phyloP scores from a whole-genome alignment of 148 eudicot genomes.

The Hydrangea macrophylla region DNA sequence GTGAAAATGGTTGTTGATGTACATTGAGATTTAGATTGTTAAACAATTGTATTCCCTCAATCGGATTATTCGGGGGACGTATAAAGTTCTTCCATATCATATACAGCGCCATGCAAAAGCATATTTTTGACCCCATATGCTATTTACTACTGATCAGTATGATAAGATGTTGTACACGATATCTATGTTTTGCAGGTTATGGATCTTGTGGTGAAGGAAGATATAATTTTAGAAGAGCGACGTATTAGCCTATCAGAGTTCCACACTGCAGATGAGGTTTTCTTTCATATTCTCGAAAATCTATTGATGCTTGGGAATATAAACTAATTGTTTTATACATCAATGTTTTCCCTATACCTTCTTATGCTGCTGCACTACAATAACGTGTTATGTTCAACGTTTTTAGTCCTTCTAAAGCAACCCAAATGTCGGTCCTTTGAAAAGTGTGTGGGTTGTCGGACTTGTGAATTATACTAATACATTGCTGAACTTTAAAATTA shows the following conservation, averaged over 20 bases:
- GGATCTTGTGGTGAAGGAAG: constrained; percentile 83
- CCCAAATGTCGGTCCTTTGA: too few species aligned
- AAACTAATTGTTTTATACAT: background rate
- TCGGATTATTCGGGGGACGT: background rate
- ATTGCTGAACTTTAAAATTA: too few species aligned
- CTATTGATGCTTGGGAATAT: background rate
- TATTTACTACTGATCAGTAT: background rate
- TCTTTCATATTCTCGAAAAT: background rate
- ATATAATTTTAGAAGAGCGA: constrained; percentile 68
- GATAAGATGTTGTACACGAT: background rate
- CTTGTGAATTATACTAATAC: too few species aligned
- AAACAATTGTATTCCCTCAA: background rate
- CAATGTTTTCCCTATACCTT: too few species aligned
- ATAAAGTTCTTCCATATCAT: too few species aligned
- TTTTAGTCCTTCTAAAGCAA: too few species aligned
- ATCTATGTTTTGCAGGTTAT: constrained; percentile 56
- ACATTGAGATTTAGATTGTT: background rate
- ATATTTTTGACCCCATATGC: background rate
- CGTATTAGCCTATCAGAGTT: constrained; percentile 89
- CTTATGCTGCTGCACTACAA: too few species aligned
- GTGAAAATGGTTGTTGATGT: too few species aligned
- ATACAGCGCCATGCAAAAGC: too few species aligned
- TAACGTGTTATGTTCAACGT: too few species aligned
- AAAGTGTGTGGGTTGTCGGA: too few species aligned
- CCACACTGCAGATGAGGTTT: constrained; percentile 96